Evolutionary conservation across 108 stramenopile genomes (phyloP).

Genomic region (Conticribra guillardii): DNA sequence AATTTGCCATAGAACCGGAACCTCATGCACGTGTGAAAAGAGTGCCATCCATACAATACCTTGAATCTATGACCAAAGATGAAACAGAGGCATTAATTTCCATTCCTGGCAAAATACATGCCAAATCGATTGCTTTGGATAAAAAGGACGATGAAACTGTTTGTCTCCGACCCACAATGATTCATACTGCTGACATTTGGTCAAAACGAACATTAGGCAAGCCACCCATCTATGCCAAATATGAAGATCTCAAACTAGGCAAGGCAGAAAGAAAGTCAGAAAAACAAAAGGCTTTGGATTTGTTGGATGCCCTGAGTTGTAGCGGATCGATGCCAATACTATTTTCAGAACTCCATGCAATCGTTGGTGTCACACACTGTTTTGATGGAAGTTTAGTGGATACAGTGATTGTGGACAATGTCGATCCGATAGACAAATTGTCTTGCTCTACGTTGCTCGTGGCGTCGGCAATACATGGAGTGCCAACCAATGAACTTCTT

Average conservation of each 20-base stretch:
- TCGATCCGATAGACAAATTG: constrained; percentile 49
- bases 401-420: constrained; percentile 39
- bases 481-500: background rate
- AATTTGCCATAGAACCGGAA: background rate
- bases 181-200: constrained; percentile 3
- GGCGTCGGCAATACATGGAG: constrained; percentile 4
- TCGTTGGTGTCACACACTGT: constrained; percentile 45
- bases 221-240: background rate
- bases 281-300: constrained; percentile 37
- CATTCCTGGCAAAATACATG: constrained; percentile 1
- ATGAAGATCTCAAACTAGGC: background rate
- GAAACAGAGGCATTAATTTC: background rate
- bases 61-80: background rate
- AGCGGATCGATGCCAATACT: constrained; percentile 43
- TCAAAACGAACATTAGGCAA: constrained; percentile 2
- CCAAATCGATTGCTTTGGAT: background rate
- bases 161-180: background rate
- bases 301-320: constrained; percentile 52
- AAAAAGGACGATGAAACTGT: background rate
- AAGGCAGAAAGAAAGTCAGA: background rate
- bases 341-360: constrained; percentile 34
- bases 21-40: background rate
- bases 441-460: constrained; percentile 27
- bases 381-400: constrained; percentile 44
- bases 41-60: constrained; percentile 19